Conservation (phyloP, 1,139 yeast genomes). For the Pichia sp. region DNA sequence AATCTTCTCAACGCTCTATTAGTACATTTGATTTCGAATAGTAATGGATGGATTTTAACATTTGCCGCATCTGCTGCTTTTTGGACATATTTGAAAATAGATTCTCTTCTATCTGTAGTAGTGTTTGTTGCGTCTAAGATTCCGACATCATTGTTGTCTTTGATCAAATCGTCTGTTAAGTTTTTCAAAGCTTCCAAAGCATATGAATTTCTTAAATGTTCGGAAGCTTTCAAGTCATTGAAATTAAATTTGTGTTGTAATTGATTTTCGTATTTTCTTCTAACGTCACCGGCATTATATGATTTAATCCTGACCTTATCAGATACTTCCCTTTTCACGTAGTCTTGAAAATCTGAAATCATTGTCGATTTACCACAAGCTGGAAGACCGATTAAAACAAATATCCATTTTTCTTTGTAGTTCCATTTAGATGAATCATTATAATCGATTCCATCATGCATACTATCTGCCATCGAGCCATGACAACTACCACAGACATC, state of each 20-base stretch:
- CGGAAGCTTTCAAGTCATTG: slow-evolving; percentile 37
- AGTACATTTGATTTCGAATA: slow-evolving; percentile 46
- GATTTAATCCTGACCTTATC: slow-evolving; percentile 37
- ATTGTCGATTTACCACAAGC: slow-evolving; percentile 72
- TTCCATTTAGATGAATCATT: slow-evolving; percentile 4
- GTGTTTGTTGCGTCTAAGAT: slow-evolving; percentile 66
- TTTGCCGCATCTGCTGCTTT: slow-evolving; percentile 16
- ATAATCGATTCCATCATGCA: slow-evolving; percentile 1
- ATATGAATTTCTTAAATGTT: slow-evolving; percentile 46
- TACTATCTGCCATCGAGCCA: background rate
- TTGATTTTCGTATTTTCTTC: slow-evolving; percentile 34
- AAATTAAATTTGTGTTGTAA: slow-evolving; percentile 42
- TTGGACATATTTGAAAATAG: slow-evolving; percentile 23
- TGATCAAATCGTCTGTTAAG: slow-evolving; percentile 45
- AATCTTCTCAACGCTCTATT: slow-evolving; percentile 43
- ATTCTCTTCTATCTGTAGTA: slow-evolving; percentile 43
- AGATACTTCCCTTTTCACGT: slow-evolving; percentile 33
- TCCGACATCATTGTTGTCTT: slow-evolving; percentile 54
- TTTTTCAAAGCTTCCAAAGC: slow-evolving; percentile 58
- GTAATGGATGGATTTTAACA: slow-evolving; percentile 30
- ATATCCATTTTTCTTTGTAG: slow-evolving; percentile 36
- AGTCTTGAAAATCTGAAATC: slow-evolving; percentile 48
- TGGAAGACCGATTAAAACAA: slow-evolving; percentile 65
- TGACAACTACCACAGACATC: slow-evolving; percentile 9
- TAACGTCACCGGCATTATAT: slow-evolving; percentile 57